Evolutionary conservation across 768 basidiomycete species (phyloP).

Genomic region (Sarcodon sp.): DNA sequence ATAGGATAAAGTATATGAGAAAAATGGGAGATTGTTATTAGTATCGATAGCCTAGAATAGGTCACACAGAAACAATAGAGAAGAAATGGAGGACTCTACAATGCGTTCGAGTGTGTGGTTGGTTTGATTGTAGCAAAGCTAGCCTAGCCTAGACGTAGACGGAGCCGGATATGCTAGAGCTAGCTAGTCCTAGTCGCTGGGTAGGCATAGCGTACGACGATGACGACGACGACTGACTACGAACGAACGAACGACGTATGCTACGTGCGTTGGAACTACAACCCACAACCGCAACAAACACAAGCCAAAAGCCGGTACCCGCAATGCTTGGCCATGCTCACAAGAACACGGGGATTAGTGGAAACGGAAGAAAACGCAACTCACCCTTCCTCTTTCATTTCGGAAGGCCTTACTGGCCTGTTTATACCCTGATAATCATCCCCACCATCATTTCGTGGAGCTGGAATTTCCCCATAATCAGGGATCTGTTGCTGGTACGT

Average conservation of each 20-base stretch:
- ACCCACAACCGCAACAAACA: neutral
- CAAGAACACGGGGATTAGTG: neutral
- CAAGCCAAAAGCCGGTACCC: too few species aligned
- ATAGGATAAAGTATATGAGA: slow-evolving; percentile 20
- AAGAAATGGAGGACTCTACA: slow-evolving; percentile 60
- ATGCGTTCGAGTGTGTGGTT: slow-evolving; percentile 28
- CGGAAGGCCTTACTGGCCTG: slow-evolving; percentile 66
- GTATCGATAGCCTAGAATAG: slow-evolving; percentile 69
- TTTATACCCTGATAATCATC: slow-evolving; percentile 31
- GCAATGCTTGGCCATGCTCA: too few species aligned
- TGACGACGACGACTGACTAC: slow-evolving; percentile 26
- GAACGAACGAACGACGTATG: slow-evolving; percentile 5
- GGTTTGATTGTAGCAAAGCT: slow-evolving; percentile 23
- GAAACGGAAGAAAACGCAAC: slow-evolving; percentile 20
- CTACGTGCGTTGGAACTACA: neutral
- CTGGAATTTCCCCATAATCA: slow-evolving; percentile 32
- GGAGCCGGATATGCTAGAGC: slow-evolving; percentile 46
- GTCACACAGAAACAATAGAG: slow-evolving; percentile 40
- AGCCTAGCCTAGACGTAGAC: slow-evolving; percentile 71
- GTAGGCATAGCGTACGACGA: slow-evolving; percentile 22
- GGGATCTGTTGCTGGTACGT: slow-evolving; percentile 54
- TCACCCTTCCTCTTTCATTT: slow-evolving; percentile 99
- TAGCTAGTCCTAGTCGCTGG: slow-evolving; percentile 46
- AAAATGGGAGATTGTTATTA: slow-evolving; percentile 62
- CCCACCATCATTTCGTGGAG: slow-evolving; percentile 22